Percentiles rank a stretch among this genome's conserved stretches.
Evolutionary conservation across 2,329 filamentous ascomycete genomes (phyloP).

Genomic region (Xylariaceae sp.): DNA sequence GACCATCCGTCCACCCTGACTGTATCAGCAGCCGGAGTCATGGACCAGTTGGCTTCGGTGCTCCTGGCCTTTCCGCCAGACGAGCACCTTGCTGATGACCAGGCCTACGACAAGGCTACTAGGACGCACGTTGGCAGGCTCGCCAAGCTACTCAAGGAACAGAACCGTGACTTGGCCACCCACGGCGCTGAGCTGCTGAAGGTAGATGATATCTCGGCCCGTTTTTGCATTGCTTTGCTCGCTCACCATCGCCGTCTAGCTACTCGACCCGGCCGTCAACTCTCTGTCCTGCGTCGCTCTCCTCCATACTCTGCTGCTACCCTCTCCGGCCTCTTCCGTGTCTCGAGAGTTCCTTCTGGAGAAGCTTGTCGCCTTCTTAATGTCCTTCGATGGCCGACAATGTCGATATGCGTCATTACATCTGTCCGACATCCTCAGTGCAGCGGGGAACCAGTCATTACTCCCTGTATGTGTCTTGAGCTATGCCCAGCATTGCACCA

Average conservation of each 20-base stretch:
- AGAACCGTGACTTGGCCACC: constrained; percentile 23
- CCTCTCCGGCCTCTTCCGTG: constrained; percentile 21
- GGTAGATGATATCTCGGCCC: constrained; percentile 21
- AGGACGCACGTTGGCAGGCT: constrained; percentile 31
- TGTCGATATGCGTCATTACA: constrained; percentile 41
- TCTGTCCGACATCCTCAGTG: constrained; percentile 37
- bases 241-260: constrained; percentile 24
- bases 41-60: constrained; percentile 30
- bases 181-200: constrained; percentile 33
- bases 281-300: constrained; percentile 45
- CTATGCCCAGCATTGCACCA: not conserved
- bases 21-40: constrained; percentile 13
- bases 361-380: constrained; percentile 36
- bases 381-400: constrained; percentile 42
- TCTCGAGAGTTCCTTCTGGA: constrained; percentile 28
- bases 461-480: constrained; percentile 25
- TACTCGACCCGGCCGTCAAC: constrained; percentile 39
- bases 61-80: constrained; percentile 36
- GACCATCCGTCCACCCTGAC: not conserved
- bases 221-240: too few relatives aligned
- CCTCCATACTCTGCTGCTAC: constrained; percentile 33
- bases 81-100: constrained; percentile 19
- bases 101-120: constrained; percentile 33
- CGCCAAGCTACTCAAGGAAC: constrained; percentile 29
- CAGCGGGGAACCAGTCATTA: constrained; percentile 30